A percentile compares a stretch with the other conserved stretches of the same genome.
Conservation (phyloP, 1,284 basidiomycete species). For the Lentinula novae-zelandiae region DNA sequence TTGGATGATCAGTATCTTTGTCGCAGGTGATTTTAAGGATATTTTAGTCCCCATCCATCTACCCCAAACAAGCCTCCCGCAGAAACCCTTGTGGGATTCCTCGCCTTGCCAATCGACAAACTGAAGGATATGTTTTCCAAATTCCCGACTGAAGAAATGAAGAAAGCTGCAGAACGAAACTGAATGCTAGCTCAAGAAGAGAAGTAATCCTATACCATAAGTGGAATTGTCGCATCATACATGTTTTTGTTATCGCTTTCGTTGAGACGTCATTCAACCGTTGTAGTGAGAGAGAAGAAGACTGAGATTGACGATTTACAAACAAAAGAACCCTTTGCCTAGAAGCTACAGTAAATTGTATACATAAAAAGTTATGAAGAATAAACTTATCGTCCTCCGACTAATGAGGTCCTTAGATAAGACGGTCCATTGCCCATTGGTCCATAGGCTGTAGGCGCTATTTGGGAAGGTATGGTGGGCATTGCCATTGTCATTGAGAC, state of each 20-base stretch:
- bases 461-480: constrained; percentile 42
- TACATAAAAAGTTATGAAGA: constrained; percentile 13
- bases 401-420: constrained; percentile 64
- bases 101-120: constrained; percentile 59
- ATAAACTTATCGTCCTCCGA: constrained; percentile 42
- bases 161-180: constrained; percentile 20
- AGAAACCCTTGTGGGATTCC: constrained; percentile 55
- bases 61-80: constrained; percentile 56
- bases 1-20: neutral
- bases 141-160: constrained; percentile 58
- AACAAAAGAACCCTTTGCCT: neutral
- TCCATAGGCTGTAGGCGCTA: constrained; percentile 53
- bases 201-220: neutral
- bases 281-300: neutral
- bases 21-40: neutral
- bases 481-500: constrained; percentile 37
- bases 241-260: neutral
- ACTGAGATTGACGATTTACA: neutral
- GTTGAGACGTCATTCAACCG: neutral
- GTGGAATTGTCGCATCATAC: too few relatives aligned
- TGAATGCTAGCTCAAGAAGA: neutral
- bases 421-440: constrained; percentile 55
- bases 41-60: constrained; percentile 43
- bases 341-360: constrained; percentile 1
- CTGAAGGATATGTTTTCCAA: constrained; percentile 53